A percentile compares a stretch with the other conserved stretches of the same genome.
Evolutionary conservation across 495 filamentous ascomycete species (phyloP).

Genomic region (Tuber melanosporum): DNA sequence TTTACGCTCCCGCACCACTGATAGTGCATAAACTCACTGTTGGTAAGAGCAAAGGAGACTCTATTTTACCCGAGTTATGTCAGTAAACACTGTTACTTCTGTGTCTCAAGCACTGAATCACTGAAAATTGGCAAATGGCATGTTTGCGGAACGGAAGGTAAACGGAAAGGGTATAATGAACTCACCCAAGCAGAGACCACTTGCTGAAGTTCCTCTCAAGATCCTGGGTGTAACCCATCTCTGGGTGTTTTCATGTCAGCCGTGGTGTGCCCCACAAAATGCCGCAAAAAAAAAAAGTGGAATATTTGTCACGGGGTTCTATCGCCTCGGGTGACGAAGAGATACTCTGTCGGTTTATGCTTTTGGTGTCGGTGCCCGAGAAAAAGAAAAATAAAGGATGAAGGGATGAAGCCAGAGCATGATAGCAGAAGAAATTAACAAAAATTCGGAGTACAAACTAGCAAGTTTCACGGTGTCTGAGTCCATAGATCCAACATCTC

Average conservation of each 20-base stretch:
- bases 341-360: conserved; percentile 7
- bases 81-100: background rate
- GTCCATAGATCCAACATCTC: conserved; percentile 21
- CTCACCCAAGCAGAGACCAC: conserved; percentile 51
- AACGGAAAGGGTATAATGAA: background rate
- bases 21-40: conserved; percentile 40
- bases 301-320: background rate
- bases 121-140: background rate
- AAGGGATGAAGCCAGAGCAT: background rate
- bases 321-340: background rate
- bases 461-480: conserved; percentile 40
- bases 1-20: background rate
- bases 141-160: background rate
- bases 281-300: background rate
- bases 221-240: conserved; percentile 58
- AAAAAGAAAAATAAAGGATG: conserved; percentile 3
- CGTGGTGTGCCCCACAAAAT: background rate
- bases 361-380: conserved; percentile 9
- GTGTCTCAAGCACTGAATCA: background rate
- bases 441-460: conserved; percentile 22
- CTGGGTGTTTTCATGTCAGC: conserved; percentile 24
- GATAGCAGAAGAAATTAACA: background rate
- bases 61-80: background rate
- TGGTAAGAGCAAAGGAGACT: conserved; percentile 57
- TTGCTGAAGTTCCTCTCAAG: conserved; percentile 56